Base-by-base conservation (phyloP, 768 basidiomycete species). In the Brasilioporus rufonigricans region DNA sequence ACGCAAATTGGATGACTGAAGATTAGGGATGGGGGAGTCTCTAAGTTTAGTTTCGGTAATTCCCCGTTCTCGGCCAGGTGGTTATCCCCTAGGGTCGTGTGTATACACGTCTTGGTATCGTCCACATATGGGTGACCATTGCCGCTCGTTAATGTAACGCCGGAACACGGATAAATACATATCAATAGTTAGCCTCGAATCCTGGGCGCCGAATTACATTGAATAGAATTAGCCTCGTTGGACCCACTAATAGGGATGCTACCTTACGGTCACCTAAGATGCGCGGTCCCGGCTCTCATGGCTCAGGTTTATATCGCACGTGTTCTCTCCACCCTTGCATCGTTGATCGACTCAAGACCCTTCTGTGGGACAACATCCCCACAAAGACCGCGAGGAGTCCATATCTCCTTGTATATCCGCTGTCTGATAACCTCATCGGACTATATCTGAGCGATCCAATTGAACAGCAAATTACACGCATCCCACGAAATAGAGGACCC, bases 1-100 rank as follows among this genome's bases (percentile, higher is more conserved):
- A 50, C 66, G 68, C 26, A 70, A 56, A 44, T 12, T 70, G 49
- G 53, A 47, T 5, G 59, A 53, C 3, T 18, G 53, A 57, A 14
- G 52, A 53, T 38, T 55, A 61, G 31, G 31, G 21, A 40, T 14
- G 14, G 27, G 32, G 4, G 23, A 24, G 14, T 13, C 12, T 21
- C 47, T 23, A 40, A 52, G 43, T 44, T 54, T 43, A 44, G 43
- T 23, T 19, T 50, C 33, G 44, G 35, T 24, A 1, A 19, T 39
- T 10, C 9, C 31, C 27, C 35, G 23, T 38, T 29, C 44, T 24
- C 29, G 10, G 21, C 0, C 7, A 10, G 31, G n/a, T 23, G 19
- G 39, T 40, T 26, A 23, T 13, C 27, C 27, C 27, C 27, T 9
- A n/a, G 27, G 27, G 27, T 29, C 27, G n/a, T 24, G 23, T 32